Evolutionary conservation across 768 basidiomycete species (phyloP), one percentile per base, ranked within the genome.

Genomic region (Xerocomellus dryophilus): DNA sequence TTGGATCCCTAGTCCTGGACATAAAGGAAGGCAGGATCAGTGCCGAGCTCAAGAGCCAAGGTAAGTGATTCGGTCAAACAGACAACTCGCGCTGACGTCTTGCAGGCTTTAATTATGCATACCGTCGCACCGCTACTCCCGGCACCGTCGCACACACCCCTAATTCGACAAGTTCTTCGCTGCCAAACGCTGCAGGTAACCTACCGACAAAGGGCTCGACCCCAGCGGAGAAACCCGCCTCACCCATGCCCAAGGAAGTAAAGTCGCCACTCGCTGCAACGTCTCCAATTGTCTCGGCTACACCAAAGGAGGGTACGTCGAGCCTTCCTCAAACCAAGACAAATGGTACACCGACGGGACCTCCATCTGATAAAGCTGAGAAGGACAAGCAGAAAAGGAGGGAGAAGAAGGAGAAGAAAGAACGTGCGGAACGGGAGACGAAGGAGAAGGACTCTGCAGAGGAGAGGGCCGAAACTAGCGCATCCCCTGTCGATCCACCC

Each of bases 101-200:
- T 2, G 53, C 21, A 94, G 93, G 95, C 32, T 95, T 98, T 78
- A 97, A 98, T 74, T 99, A 93, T 61, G 91, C 91, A 2, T 96
- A 96, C 70, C 86, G 94, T 54, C 85, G 88, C 51, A 84, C 84
- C 5, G 81, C 85, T 31, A 81, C 73, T 4, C 73, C 78, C 3
- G 72, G 73, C 7, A 78, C 84, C 20, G 71, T 77, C 10, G 74
- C 74, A 2, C 78, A 81, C 18, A 88, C 85, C 0, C 84, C 87
- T 5, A 81, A 74, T 62, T 81, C 85, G 7, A 69, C 78, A 7
- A 76, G 78, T 1, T 78, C 82, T 14, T 71, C 79, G 5, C 74
- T 86, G 18, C 83, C 69, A 15, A 72, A 67, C 75, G 38, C 71
- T 55, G 39, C 68, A 2, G 65, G 69, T 35, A 73, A 71, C 51